Base-by-base conservation (phyloP, 257 asterid genomes). In the Datura wrightii region DNA sequence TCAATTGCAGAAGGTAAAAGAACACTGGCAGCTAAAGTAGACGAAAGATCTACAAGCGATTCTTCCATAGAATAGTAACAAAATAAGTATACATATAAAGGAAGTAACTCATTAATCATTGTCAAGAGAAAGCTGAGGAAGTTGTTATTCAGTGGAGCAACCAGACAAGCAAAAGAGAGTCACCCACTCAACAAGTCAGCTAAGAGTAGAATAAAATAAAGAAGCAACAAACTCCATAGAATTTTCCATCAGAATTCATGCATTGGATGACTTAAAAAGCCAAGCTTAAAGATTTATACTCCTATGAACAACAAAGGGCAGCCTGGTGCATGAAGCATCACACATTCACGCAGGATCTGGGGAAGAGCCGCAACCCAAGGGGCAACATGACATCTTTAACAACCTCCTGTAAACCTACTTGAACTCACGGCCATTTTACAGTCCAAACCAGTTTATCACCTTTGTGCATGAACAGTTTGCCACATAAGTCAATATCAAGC, bases 141-240 rank as follows among this genome's bases (percentile, higher is more conserved):
- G 31, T 1, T 24, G 31, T 24, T 24, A 24, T 24, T 24, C 0
- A 24, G 0, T 24, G n/a, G n/a, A n/a, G n/a, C n/a, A n/a, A n/a
- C 18, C 59, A 24, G 60, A 48, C 24, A 3, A 76, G 44, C 62
- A 76, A 76, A 50, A 76, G 62, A 52, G 50, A 74, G 39, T 1
- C 36, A 14, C 15, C 50, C 50, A 70, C 79, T 70, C 79, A 71
- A 44, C 56, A 71, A 72, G 19, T 19, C 36, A 72, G 59, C 80
- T 72, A 72, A 72, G 41, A 72, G 6, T 48, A 13, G 80, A 50
- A 19, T 46, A 46, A 44, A 10, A 46, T 46, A 46, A 72, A 46
- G n/a, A 18, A 46, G 41, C 80, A 72, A 72, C 7, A 3, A 10
- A 48, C 58, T 19, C 58, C 41, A 10, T 0, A 46, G n/a, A 44